These are phyloP conservation scores for Yarrowia galli DNA, from an alignment of 1,139 yeast species.

Conservation along the genomic window DNA sequence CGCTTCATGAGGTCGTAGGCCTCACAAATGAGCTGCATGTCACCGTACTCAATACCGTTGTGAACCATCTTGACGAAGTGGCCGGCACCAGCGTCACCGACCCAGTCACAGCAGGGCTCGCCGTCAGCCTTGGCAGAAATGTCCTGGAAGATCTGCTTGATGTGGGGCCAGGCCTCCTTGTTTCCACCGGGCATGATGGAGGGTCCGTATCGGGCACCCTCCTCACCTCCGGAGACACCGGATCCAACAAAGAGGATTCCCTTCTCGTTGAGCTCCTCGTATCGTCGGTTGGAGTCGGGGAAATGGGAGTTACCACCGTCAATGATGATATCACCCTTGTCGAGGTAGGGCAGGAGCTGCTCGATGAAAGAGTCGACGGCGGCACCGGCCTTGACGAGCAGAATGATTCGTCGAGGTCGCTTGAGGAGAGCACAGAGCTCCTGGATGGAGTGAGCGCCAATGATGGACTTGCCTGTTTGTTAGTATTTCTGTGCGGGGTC, in stretches of 20 bases:
- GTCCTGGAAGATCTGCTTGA: conserved; percentile 94
- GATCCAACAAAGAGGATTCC: conserved; percentile 96
- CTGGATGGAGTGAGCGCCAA: conserved; percentile 92
- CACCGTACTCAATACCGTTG: conserved; percentile 99
- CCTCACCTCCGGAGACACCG: conserved; percentile 99
- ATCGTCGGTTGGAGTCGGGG: conserved; percentile 99
- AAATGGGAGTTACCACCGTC: conserved; percentile 99
- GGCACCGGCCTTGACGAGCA: conserved; percentile 94
- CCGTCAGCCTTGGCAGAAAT: conserved; percentile 96
- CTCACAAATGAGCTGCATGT: conserved; percentile 98
- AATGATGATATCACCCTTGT: conserved; percentile 96
- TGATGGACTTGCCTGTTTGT: conserved; percentile 65
- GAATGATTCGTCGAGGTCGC: conserved; percentile 94
- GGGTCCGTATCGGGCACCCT: conserved; percentile 99
- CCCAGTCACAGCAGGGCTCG: conserved; percentile 99
- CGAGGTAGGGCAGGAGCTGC: conserved; percentile 88
- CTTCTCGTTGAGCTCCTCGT: conserved; percentile 82
- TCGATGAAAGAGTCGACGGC: conserved; percentile 94
- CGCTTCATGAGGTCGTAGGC: conserved; percentile 97
- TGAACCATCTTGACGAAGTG: conserved; percentile 99
- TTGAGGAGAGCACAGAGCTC: conserved; percentile 89
- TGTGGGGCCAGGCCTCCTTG: conserved; percentile 97
- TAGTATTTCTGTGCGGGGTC: neutral
- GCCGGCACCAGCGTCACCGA: conserved; percentile 98
- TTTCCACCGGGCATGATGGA: conserved; percentile 99